Evolutionary conservation across 2,329 filamentous ascomycete genomes (phyloP), one percentile per base, ranked within the genome.

Genomic region (Trichophyton mentagrophytes): DNA sequence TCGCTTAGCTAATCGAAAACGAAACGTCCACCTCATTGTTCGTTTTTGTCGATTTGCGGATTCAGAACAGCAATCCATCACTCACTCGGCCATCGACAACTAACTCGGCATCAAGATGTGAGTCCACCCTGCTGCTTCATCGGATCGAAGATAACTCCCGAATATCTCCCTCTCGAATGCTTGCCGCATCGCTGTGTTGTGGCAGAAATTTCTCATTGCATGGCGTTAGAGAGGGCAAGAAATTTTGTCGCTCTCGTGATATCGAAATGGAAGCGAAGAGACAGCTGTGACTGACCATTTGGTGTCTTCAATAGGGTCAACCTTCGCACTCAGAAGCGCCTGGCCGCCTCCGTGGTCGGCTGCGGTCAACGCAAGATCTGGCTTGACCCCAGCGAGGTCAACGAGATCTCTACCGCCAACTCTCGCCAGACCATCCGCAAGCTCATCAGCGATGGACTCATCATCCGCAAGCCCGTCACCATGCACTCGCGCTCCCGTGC

Each of bases 311-410:
- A 71, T 78, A 99, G 93, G 93, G 91, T 96, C 88, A 97, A 97
- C 80, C 88, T 99, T 81, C 88, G 87, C 81, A 97, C 93, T 80
- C 95, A 99, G 87, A 99, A 99, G 88, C 92, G 95, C 83, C 91
- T 99, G 76, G 93, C 93, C 79, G 90, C 93, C 77, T 89, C 92
- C 81, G 93, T 99, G 80, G 89, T 96, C 79, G 90, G 90, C 85
- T 95, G 90, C 84, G 93, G 93, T 79, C 87, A 99, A 89, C 89
- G 92, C 87, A 99, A 99, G 89, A 95, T 99, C 83, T 99, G 93
- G 93, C 91, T 99, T 78, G 93, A 99, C 82, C 93, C 93, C 80
- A 97, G 95, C 80, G 93, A 99, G 85, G 86, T 91, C 82, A 93
- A 82, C 85, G 93, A 99, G 83, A 99, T 99, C 83, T 90, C 89